Conservation (phyloP, 345 rosid genomes). For the Rhodamnia rubescens region DNA sequence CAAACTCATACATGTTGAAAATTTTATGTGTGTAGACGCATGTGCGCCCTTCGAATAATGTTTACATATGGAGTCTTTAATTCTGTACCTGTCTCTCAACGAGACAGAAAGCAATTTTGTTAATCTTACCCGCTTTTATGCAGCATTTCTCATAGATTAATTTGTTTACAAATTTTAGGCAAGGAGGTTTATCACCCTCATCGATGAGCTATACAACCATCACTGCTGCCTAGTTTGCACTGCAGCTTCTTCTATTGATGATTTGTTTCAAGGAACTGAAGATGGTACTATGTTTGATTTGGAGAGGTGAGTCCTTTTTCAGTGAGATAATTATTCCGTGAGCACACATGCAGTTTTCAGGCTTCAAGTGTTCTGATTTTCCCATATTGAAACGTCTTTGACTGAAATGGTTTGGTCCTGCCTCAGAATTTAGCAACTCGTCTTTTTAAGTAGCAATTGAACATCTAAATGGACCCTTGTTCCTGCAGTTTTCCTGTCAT, state of each 20-base stretch:
- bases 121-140: not conserved
- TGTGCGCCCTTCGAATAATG: not conserved
- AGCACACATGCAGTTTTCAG: not conserved
- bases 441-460: not conserved
- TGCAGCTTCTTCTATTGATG: slow-evolving; percentile 73
- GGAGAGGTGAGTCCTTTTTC: slow-evolving; percentile 42
- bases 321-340: not conserved
- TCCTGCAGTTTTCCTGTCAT: not conserved
- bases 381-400: not conserved
- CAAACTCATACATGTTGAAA: not conserved
- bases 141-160: not conserved
- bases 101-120: not conserved
- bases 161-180: slow-evolving; percentile 37
- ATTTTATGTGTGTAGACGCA: not conserved
- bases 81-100: not conserved
- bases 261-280: slow-evolving; percentile 89
- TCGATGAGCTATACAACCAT: slow-evolving; percentile 90
- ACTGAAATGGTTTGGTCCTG: not conserved
- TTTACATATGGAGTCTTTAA: not conserved
- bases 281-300: slow-evolving; percentile 84
- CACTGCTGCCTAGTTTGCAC: slow-evolving; percentile 69
- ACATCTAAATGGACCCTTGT: not conserved
- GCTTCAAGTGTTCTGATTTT: not conserved
- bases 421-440: not conserved
- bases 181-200: slow-evolving; percentile 86